Base-by-base conservation (phyloP, 352 stramenopile genomes). In the Phytopythium vexans region DNA sequence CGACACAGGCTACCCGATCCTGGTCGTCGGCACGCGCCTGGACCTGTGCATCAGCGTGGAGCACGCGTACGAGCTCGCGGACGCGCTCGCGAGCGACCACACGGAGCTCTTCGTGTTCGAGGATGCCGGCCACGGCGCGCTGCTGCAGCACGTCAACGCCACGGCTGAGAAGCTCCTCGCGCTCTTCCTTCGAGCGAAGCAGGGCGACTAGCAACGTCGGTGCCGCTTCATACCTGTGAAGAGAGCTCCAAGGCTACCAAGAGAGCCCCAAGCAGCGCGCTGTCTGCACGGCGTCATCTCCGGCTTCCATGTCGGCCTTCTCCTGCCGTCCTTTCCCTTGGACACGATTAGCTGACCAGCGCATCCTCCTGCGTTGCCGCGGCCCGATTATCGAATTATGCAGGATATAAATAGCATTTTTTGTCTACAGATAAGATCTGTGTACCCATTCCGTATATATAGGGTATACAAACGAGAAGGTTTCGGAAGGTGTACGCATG, bases 101-200 rank as follows among this genome's bases (percentile, higher is more conserved):
- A 74, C 72, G 5, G 53, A 64, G 16, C 58, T 64, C 9, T 41
- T 72, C 38, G 36, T 83, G n/a, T 76, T 72, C 32, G 56, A 78
- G 1, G 56, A 70, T 42, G 62, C 67, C 0, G 73, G 73, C 3
- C 73, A 83, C 51, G 70, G 50, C 16, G 56, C 72, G 35, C 60
- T 72, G 37, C 31, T 76, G 6, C 70, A 83, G 54, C 62, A 72
- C 52, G 52, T 72, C 15, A 60, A 77, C 33, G 70, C 70, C 37
- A 48, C 79, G 36, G 64, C 60, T 3, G 48, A 41, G 6, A 63
- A 68, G 11, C 27, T 81, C 16, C 32, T 71, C 9, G n/a, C 7
- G 31, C 7, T 49, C 4, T 11, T 46, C 15, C 41, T 7, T 7
- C 41, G 41, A 41, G 41, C 49, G 27, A 49, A 12, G 3, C 6